Evolutionary conservation across 495 filamentous ascomycete species (phyloP).

Genomic region (Xylaria telfairii): DNA sequence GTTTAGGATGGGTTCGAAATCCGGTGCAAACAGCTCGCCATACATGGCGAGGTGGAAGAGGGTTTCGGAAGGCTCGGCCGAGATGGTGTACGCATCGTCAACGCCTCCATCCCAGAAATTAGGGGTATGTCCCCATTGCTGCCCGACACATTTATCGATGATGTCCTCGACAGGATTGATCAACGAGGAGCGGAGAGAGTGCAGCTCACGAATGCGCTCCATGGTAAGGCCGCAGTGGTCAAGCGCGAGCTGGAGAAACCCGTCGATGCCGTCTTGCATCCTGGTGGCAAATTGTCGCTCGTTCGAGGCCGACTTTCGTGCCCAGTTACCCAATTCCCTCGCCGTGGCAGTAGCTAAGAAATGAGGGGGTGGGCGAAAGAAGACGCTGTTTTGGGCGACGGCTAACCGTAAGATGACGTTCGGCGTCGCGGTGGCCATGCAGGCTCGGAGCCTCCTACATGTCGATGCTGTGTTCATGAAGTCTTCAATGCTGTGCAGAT

Average conservation of each 20-base stretch:
- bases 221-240: slow-evolving; percentile 41
- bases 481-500: slow-evolving; percentile 46
- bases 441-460: slow-evolving; percentile 33
- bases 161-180: slow-evolving; percentile 44
- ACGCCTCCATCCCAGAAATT: slow-evolving; percentile 48
- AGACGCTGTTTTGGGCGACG: slow-evolving; percentile 35
- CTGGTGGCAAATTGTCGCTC: slow-evolving; percentile 28
- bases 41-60: slow-evolving; percentile 46
- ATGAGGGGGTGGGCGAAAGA: slow-evolving; percentile 48
- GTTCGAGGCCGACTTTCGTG: slow-evolving; percentile 34
- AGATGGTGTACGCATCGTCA: slow-evolving; percentile 39
- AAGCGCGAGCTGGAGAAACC: slow-evolving; percentile 43
- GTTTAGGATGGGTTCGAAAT: slow-evolving; percentile 35
- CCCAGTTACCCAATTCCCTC: slow-evolving; percentile 43
- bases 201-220: slow-evolving; percentile 42
- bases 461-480: slow-evolving; percentile 43
- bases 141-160: slow-evolving; percentile 43
- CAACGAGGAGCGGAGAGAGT: slow-evolving; percentile 39
- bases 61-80: slow-evolving; percentile 31
- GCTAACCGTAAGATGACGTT: slow-evolving; percentile 41
- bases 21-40: slow-evolving; percentile 45
- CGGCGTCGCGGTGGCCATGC: slow-evolving; percentile 9
- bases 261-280: slow-evolving; percentile 36
- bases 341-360: slow-evolving; percentile 47
- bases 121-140: slow-evolving; percentile 38